These are phyloP conservation scores for Plasmodium blacklocki DNA, from an alignment of 169 alveolate genomes.

Conservation along the genomic window DNA sequence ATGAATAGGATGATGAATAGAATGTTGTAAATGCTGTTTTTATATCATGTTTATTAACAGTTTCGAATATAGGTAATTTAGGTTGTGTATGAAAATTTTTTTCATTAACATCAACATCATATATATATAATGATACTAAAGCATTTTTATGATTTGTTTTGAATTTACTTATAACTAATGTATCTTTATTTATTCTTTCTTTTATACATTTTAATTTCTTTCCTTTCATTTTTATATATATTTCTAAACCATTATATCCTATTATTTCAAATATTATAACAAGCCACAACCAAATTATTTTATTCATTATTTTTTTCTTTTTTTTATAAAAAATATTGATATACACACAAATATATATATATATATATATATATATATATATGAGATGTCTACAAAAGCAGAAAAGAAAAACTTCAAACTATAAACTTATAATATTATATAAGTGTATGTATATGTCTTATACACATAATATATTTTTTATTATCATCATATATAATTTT, in stretches of 20 bases:
- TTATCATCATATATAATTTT: too few species aligned
- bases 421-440: too few species aligned
- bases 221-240: conserved; percentile 27
- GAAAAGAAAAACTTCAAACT: too few species aligned
- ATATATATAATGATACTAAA: conserved; percentile 28
- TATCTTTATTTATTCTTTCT: conserved; percentile 57
- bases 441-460: too few species aligned
- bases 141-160: conserved; percentile 20
- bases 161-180: conserved; percentile 43
- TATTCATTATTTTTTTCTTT: background rate
- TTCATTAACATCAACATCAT: conserved; percentile 48
- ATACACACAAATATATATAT: background rate
- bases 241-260: conserved; percentile 11
- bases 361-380: too few species aligned
- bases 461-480: too few species aligned
- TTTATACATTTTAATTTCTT: conserved; percentile 48
- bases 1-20: conserved; percentile 52
- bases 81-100: conserved; percentile 1
- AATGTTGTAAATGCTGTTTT: conserved; percentile 70
- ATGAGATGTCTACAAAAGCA: too few species aligned
- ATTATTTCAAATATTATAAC: background rate
- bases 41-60: conserved; percentile 55
- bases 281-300: background rate
- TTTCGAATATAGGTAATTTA: conserved; percentile 38
- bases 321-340: background rate